Conservation (phyloP, 1,139 yeast species). For the Zygotorulaspora mrakii region DNA sequence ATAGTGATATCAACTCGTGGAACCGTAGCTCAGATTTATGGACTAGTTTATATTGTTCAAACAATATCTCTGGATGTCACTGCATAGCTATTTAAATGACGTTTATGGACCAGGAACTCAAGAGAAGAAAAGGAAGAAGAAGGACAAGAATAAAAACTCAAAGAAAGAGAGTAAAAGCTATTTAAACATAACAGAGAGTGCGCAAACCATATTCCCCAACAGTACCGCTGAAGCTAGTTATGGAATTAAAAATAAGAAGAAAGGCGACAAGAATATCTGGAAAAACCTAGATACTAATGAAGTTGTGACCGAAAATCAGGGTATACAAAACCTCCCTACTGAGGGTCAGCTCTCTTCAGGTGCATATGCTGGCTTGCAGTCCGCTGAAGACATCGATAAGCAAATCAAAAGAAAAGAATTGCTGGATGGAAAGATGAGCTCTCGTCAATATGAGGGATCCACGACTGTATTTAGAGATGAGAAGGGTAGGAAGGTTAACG, state of each 20-base stretch:
- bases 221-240: background rate
- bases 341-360: slow-evolving; percentile 39
- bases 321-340: background rate
- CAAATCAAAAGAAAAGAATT: slow-evolving; percentile 36
- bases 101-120: slow-evolving; percentile 40
- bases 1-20: no score
- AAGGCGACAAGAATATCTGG: slow-evolving; percentile 18
- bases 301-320: slow-evolving; percentile 13
- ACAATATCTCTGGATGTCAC: slow-evolving; percentile 40
- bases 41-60: no score
- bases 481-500: slow-evolving; percentile 50
- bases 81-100: slow-evolving; percentile 51
- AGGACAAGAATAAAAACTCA: slow-evolving; percentile 12
- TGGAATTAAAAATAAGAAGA: no score
- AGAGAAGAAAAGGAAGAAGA: slow-evolving; percentile 23
- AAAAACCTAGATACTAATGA: slow-evolving; percentile 27
- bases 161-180: background rate
- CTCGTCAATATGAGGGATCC: no score
- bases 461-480: slow-evolving; percentile 60
- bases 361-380: slow-evolving; percentile 46
- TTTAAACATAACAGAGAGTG: background rate
- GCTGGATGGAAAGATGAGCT: slow-evolving; percentile 9
- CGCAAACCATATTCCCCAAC: slow-evolving; percentile 1
- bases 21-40: no score
- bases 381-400: slow-evolving; percentile 40